Base-by-base conservation (phyloP, 1,284 basidiomycete genomes). In the Apiotrichum sp. region DNA sequence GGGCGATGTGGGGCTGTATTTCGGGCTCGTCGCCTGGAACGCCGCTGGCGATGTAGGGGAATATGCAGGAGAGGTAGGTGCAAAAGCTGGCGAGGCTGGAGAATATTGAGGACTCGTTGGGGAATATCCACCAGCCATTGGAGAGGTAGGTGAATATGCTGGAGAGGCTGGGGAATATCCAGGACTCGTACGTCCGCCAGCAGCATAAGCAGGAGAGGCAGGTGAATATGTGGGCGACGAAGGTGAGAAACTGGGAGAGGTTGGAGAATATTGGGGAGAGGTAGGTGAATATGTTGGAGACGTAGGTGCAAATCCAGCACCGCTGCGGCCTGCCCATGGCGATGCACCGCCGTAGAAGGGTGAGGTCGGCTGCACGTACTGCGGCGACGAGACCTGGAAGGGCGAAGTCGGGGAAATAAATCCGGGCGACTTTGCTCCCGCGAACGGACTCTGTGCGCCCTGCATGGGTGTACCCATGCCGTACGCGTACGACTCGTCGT, bases 371-470 rank as follows among this genome's bases (percentile, higher is more conserved):
- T 86, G 84, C 22, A 22, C 22, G 58, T 75, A 75, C 7, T 63
- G 61, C 4, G 74, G 73, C 3, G 67, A 71, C 0, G 73, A 70
- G 55, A 74, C 64, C 9, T 66, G 73, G 64, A 93, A 62, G 0
- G 91, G 91, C 0, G 88, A 92, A 0, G 89, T 92, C 0, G 91
- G 89, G 2, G 89, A 89, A 69, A 91, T 93, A 86, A 52, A 92
- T 86, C 43, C 89, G 1, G 78, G 69, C 80, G 88, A 49, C 58
- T 71, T 73, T 80, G 84, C 65, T 11, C 73, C 72, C 47, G 86
- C 83, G 63, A 86, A 80, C 0, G 93, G 93, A 66, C 89, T 92
- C 73, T 86, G 85, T 6, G 89, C 88, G 62, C 86, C 91, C 1
- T 82, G 83, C 58, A 87, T 80, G 6, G 52, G 45, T 1, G 47